Evolutionary conservation across 495 filamentous ascomycete genomes (phyloP).

Genomic region (Xylaria curta): DNA sequence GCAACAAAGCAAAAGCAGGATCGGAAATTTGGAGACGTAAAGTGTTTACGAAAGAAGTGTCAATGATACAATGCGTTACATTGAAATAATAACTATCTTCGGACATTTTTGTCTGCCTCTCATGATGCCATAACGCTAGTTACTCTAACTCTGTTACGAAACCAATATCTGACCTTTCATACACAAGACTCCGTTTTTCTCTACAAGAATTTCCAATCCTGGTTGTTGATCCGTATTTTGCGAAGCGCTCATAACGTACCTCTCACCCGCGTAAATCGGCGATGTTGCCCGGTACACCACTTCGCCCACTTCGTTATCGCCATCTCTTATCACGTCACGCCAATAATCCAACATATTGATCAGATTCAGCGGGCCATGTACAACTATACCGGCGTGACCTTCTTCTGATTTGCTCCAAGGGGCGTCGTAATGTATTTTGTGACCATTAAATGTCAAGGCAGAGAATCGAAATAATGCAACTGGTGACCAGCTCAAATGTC

Average conservation of each 20-base stretch:
- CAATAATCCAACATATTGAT: background rate
- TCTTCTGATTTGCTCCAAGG: background rate
- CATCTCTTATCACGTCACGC: background rate
- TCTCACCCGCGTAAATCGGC: background rate
- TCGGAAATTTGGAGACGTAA: background rate
- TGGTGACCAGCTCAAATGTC: background rate
- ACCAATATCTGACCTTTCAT: background rate
- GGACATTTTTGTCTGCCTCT: background rate
- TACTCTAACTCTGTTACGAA: background rate
- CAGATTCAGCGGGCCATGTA: background rate
- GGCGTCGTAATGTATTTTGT: background rate
- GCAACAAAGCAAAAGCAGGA: background rate
- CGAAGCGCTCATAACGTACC: background rate
- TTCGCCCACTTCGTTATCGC: background rate
- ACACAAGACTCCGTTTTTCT: background rate
- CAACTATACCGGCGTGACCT: background rate
- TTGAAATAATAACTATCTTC: background rate
- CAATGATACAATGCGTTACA: background rate
- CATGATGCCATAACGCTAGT: background rate
- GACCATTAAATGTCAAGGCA: background rate
- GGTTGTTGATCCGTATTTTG: background rate
- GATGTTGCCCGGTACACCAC: background rate
- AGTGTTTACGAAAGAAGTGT: background rate
- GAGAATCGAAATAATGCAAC: conserved; percentile 3
- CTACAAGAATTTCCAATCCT: background rate